These are phyloP conservation scores for Lactarius hatsudake DNA, from an alignment of 768 basidiomycete species.

Conservation along the genomic window DNA sequence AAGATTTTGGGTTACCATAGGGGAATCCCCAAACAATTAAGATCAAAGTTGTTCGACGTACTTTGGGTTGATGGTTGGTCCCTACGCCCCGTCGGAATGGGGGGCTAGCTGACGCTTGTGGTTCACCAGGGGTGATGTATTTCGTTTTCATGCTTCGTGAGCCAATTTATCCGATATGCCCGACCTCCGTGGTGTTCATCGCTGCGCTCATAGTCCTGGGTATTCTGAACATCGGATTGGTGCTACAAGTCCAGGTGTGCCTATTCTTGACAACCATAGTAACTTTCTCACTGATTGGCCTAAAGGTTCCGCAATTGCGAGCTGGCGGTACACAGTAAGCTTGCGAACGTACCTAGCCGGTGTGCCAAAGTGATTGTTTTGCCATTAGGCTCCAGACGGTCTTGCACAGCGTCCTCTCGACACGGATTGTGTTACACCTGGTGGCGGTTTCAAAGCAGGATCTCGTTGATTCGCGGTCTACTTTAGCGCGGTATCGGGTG, in stretches of 20 bases:
- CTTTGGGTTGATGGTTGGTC: constrained; percentile 24
- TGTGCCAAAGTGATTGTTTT: neutral
- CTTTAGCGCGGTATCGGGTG: neutral
- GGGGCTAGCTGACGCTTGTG: neutral
- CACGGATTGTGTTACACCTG: constrained; percentile 22
- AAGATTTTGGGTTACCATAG: constrained; percentile 1
- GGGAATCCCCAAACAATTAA: neutral
- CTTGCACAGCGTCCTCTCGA: constrained; percentile 18
- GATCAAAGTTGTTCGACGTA: constrained; percentile 16
- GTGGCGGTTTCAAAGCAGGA: constrained; percentile 1
- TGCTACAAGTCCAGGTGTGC: constrained; percentile 15
- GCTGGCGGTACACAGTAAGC: constrained; percentile 15
- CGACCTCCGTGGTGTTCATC: neutral
- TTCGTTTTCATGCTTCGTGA: constrained; percentile 26
- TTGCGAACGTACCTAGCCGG: neutral
- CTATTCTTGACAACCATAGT: neutral
- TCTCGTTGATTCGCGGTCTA: neutral
- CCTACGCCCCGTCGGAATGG: neutral
- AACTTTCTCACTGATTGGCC: neutral
- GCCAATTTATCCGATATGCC: neutral
- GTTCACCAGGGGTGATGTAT: constrained; percentile 21
- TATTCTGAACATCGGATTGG: constrained; percentile 15
- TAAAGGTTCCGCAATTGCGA: constrained; percentile 14
- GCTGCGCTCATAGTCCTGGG: constrained; percentile 10
- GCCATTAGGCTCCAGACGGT: constrained; percentile 15